phyloP scores from a whole-genome alignment of 805 yeast species.

The Candida nanaspora region DNA sequence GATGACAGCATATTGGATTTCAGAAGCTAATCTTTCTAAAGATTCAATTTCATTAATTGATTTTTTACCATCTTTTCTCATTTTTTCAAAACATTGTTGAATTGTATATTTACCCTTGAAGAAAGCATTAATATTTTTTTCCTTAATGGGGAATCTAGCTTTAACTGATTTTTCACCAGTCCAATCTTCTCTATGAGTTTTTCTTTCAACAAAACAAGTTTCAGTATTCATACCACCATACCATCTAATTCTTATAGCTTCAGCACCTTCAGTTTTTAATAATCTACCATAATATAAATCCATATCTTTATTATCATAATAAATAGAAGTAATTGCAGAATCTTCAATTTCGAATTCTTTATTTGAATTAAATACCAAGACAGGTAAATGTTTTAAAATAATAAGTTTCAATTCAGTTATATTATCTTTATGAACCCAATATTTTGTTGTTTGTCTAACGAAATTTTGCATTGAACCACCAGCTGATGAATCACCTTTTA shows the following conservation, averaged over 20 bases:
- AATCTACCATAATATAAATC: slow-evolving; percentile 92
- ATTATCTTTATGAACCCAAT: slow-evolving; percentile 95
- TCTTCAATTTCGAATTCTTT: slow-evolving; percentile 95
- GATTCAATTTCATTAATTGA: slow-evolving; percentile 81
- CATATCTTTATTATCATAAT: slow-evolving; percentile 83
- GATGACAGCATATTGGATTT: slow-evolving; percentile 84
- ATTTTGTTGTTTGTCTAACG: slow-evolving; percentile 96
- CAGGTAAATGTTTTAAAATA: slow-evolving; percentile 92
- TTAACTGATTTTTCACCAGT: slow-evolving; percentile 99
- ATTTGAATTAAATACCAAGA: slow-evolving; percentile 90
- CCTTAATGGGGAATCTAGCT: slow-evolving; percentile 91
- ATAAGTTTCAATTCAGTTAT: slow-evolving; percentile 92
- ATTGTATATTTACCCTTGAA: slow-evolving; percentile 81
- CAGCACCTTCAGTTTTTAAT: slow-evolving; percentile 97
- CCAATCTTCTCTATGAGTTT: slow-evolving; percentile 99
- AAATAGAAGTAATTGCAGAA: slow-evolving; percentile 93
- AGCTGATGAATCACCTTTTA: slow-evolving; percentile 92
- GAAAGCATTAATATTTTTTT: slow-evolving; percentile 81
- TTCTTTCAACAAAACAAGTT: slow-evolving; percentile 90
- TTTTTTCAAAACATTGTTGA: slow-evolving; percentile 83
- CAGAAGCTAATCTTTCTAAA: slow-evolving; percentile 86
- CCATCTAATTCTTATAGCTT: slow-evolving; percentile 97
- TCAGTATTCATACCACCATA: slow-evolving; percentile 96
- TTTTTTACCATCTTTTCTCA: slow-evolving; percentile 89
- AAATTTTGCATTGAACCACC: slow-evolving; percentile 98